Evolutionary conservation across 192 early-diverging fungal genomes (phyloP), one percentile per base, ranked within the genome.

Genomic region (Backusella luteola): DNA sequence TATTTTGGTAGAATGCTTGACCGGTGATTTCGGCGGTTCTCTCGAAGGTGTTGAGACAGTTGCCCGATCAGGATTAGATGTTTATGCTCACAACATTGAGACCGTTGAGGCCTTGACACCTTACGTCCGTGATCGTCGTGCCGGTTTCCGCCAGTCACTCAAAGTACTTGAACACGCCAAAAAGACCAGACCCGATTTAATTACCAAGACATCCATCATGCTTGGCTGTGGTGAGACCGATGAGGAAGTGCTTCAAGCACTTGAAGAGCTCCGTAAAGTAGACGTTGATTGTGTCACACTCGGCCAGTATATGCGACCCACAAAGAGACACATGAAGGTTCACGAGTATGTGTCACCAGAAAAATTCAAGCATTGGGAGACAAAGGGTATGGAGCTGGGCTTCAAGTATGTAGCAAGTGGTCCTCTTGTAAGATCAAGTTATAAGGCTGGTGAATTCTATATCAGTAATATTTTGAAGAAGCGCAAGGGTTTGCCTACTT

Each of bases 301-400:
- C 73, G 97, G 97, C n/a, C 97, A 99, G 84, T 99, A 99, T 81
- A 99, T 99, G 97, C 90, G 95, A 59, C 97, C 97, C n/a, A 98
- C 97, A 26, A 99, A 98, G 88, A 92, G 94, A 75, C 96, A 99
- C 83, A 96, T 99, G 95, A 97, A 97, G 88, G 94, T 98, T 23
- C 88, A 94, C 71, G 96, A 96, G 79, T 99, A 98, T 76, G 92
- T 99, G 46, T 90, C 92, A 53, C 96, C 96, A 4, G 92, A 94
- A 59, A 95, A 94, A 81, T 99, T 97, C 81, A 92, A 92, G 75
- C 88, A 94, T 75, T 99, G 95, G 93, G 89, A 91, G 73, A 79
- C 89, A 67, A 85, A 92, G 68, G 96, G 92, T 53, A 87, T 90
- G 73, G 85, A 89, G 56, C 86, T 98, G 32, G 97, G 97, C 44